Conservation (phyloP, 1,284 basidiomycete species). For the Puccinia triticina region DNA sequence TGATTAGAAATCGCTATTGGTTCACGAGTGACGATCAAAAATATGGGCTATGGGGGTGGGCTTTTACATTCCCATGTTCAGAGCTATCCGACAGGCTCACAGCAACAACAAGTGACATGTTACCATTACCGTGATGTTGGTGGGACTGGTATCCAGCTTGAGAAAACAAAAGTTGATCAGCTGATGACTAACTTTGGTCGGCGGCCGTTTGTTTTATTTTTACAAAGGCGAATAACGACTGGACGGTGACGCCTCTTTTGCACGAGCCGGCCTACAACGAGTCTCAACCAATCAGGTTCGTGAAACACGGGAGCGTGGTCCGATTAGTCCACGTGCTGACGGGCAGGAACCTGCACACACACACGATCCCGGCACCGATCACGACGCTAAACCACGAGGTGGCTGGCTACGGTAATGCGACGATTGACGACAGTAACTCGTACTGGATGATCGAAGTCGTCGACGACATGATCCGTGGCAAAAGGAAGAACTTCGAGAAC, state of each 20-base stretch:
- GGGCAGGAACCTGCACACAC: slow-evolving; percentile 88
- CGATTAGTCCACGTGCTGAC: slow-evolving; percentile 81
- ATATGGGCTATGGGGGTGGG: slow-evolving; percentile 96
- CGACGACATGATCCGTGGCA: slow-evolving; percentile 75
- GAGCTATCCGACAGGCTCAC: slow-evolving; percentile 86
- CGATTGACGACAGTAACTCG: slow-evolving; percentile 83
- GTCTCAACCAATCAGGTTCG: slow-evolving; percentile 70
- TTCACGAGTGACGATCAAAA: slow-evolving; percentile 90
- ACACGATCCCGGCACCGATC: slow-evolving; percentile 81
- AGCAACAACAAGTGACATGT: slow-evolving; percentile 96
- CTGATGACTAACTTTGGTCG: background rate
- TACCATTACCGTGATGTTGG: slow-evolving; percentile 93
- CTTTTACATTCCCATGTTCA: slow-evolving; percentile 95
- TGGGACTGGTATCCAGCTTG: background rate
- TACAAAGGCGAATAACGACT: slow-evolving; percentile 78
- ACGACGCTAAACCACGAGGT: slow-evolving; percentile 90
- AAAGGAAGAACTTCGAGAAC: slow-evolving; percentile 66
- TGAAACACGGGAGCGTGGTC: slow-evolving; percentile 77
- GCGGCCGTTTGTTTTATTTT: background rate
- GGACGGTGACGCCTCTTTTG: slow-evolving; percentile 80
- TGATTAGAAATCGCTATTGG: slow-evolving; percentile 80
- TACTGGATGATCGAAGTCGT: slow-evolving; percentile 93
- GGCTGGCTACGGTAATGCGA: slow-evolving; percentile 85
- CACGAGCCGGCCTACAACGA: slow-evolving; percentile 70
- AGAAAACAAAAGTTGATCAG: background rate